Evolutionary conservation across 2,329 filamentous ascomycete species (phyloP), one percentile per base, ranked within the genome.

Genomic region (Akanthomyces uredinophilus): DNA sequence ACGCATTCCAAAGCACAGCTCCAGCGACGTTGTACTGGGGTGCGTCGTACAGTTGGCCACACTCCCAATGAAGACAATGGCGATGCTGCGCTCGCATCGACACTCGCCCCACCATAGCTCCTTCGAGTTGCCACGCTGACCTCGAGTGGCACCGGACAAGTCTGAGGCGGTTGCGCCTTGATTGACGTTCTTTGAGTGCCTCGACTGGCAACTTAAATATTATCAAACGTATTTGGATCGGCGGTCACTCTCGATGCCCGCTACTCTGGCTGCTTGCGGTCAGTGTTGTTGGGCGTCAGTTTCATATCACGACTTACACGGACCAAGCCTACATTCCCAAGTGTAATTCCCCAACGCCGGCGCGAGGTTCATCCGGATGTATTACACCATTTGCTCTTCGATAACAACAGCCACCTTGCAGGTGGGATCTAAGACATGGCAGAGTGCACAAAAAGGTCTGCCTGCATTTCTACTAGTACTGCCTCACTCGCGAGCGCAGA

Each of bases 41-140:
- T 27, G 35, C 46, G 37, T 51, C 47, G 47, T 60, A 35, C 56
- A 44, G 6, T n/a, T 22, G 44, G 37, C 56, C 35, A 50, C 16
- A 14, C 32, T 41, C 27, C 29, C 46, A 51, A 44, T 43, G 18
- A 44, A 51, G 18, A 43, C 39, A 37, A 43, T 52, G 32, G 24
- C 46, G 47, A 60, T 52, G n/a, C 54, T 22, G 32, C 43, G 18
- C 27, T 43, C 32, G 13, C 56, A 51, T 51, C 22, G 47, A 39
- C 29, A 27, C 20, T 32, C 10, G 56, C 56, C 56, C 56, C 46
- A 60, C 56, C 22, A 51, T 44, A 51, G 56, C 56, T 60, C 16
- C n/a, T 27, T 32, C 37, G 20, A 37, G 16, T 13, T 59, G 32
- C 32, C 32, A 35, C 32, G 10, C 32, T 22, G 35, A 43, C 29